Base-by-base conservation (phyloP, 2,329 filamentous ascomycete species). In the Beauveria australis region DNA sequence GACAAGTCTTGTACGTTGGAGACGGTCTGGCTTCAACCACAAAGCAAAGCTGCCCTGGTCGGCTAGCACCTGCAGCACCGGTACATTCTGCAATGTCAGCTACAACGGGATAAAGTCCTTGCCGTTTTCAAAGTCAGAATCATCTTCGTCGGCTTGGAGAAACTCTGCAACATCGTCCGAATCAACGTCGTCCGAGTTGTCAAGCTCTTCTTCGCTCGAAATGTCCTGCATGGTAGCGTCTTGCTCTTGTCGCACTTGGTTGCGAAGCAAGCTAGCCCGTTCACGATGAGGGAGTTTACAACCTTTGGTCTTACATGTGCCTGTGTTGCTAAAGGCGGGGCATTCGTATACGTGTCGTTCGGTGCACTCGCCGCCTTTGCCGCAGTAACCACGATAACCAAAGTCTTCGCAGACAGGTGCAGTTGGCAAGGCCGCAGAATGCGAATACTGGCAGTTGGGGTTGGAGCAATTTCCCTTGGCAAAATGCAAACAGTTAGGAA, bases 291-390 rank as follows among this genome's bases (percentile, higher is more conserved):
- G 89, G 59, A 96, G 82, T 72, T 88, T 89, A 79, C 93, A 97
- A 66, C 87, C 86, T 74, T 87, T 86, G 72, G 83, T 86, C 72
- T 86, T 86, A 83, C 94, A 99, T 64, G 81, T 79, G 68, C 93
- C 93, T 63, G 84, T 91, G 76, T 96, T 96, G 81, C 91, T 90
- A 79, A 95, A 97, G 73, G 96, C 89, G 64, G 94, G 93, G 74
- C 94, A 97, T 74, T 97, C 93, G 75, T 89, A 88, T 61, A 93
- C 88, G 77, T 99, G 94, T 63, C 92, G 88, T 65, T 94, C 86
- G 63, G 84, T 75, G 75, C 94, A 97, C 60, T 80, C 75, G 60
- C 82, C 81, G 63, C 93, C 94, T 72, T 89, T 89, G 63, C 89
- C 87, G 78, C 94, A 97, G 74, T 92, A 97, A 58, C 94, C 93